Base-by-base conservation (phyloP, 352 stramenopile species). In the Elongisporangium undulatum region DNA sequence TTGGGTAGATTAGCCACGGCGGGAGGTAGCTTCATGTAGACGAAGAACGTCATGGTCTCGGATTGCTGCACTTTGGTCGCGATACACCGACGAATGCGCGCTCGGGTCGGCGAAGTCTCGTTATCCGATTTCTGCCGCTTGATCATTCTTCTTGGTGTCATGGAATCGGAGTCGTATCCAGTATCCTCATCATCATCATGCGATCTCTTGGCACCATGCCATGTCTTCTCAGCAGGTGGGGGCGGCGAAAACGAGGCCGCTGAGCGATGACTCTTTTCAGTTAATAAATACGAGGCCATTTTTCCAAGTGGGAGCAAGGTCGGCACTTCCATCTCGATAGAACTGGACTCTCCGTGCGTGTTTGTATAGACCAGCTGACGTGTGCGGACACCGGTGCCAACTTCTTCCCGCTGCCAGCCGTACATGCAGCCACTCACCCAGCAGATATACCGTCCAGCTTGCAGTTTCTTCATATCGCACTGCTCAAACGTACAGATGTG, bases 401-500 rank as follows among this genome's bases (percentile, higher is more conserved):
- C 73, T 62, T 79, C 69, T 69, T 90, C 79, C 5, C 66, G 68
- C 52, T 89, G 82, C 51, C 71, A 56, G 5, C 83, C 83, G 67
- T 90, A 92, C n/a, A 85, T 23, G 16, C 71, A 71, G 1, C 70
- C 63, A 15, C 79, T 92, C 17, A 88, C 72, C 80, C 79, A 90
- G 56, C 83, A 92, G 54, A 90, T 65, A 59, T 90, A 92, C 48
- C 71, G 69, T 6, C 77, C 76, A 50, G 72, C 55, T 12, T 61
- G 66, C 8, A 92, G 55, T 45, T 87, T 61, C 49, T 89, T 80
- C 19, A 69, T 64, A 45, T 90, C 69, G 38, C 83, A 92, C 54
- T 87, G 79, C 52, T 92, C 79, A 51, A 79, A 92, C 5, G 80
- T 92, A 49, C 83, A 92, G 4, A 92, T 75, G 26, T 92, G 83